Evolutionary conservation across 2,329 filamentous ascomycete species (phyloP).

Genomic region (Aspergillus versicolor): DNA sequence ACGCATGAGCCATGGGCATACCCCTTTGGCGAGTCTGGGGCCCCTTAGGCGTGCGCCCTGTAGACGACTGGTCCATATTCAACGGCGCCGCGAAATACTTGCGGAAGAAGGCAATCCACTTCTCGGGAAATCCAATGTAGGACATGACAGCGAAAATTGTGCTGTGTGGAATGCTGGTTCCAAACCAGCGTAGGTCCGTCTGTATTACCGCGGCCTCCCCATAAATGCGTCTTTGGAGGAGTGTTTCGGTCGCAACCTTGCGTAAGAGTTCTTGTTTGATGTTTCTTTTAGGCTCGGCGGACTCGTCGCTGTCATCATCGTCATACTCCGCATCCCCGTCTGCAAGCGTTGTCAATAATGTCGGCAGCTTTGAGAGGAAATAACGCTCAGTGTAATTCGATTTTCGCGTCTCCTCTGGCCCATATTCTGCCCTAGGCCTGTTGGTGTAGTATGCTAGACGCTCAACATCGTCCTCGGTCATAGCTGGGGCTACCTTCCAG

Average conservation of each 20-base stretch:
- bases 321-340: conserved; percentile 27
- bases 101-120: conserved; percentile 47
- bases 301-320: conserved; percentile 24
- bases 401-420: conserved; percentile 12
- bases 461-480: conserved; percentile 23
- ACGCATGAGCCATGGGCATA: conserved; percentile 47
- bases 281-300: conserved; percentile 15
- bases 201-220: conserved; percentile 41
- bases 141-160: conserved; percentile 45
- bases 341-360: conserved; percentile 18
- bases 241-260: conserved; percentile 40
- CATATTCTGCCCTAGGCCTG: neutral
- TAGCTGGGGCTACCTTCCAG: conserved; percentile 6
- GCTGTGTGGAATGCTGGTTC: conserved; percentile 45
- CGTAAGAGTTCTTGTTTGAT: conserved; percentile 43
- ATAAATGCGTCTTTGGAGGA: conserved; percentile 34
- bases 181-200: conserved; percentile 47
- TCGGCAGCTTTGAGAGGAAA: conserved; percentile 37
- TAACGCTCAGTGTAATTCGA: conserved; percentile 29
- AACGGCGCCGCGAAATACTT: conserved; percentile 49
- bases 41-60: conserved; percentile 22
- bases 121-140: conserved; percentile 46
- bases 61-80: conserved; percentile 38
- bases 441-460: conserved; percentile 28
- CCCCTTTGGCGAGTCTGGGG: conserved; percentile 45